A percentile compares a stretch with the other conserved stretches of the same genome.
phyloP scores from a whole-genome alignment of 164 flowering plant species.

The Cinnamomum micranthum region DNA sequence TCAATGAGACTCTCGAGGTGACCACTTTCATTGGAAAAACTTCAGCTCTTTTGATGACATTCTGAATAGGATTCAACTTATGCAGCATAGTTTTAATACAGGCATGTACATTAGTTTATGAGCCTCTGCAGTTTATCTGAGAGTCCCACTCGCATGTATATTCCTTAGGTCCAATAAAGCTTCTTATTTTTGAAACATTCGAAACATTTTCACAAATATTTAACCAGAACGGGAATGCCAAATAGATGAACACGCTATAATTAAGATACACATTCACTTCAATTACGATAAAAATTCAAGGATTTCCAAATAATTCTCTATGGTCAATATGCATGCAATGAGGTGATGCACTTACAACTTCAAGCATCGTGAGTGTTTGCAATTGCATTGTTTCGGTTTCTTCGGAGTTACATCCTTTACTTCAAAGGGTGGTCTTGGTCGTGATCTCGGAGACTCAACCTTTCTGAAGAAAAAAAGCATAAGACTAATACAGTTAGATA shows the following conservation, averaged over 20 bases:
- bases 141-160: neutral
- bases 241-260: neutral
- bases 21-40: neutral
- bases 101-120: neutral
- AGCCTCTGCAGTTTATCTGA: neutral
- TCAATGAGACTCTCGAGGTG: neutral
- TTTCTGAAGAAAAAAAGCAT: constrained; percentile 46
- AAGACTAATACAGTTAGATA: constrained; percentile 5
- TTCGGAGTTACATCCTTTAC: constrained; percentile 83
- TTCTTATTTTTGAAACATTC: neutral
- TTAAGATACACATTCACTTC: constrained; percentile 8
- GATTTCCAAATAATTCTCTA: neutral
- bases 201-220: neutral
- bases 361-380: constrained; percentile 87
- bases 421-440: constrained; percentile 46
- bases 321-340: neutral
- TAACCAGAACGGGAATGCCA: neutral
- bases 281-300: neutral
- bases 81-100: neutral
- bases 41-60: neutral
- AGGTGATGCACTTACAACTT: constrained; percentile 64
- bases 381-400: constrained; percentile 88
- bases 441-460: constrained; percentile 70
- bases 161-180: neutral
- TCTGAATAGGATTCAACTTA: neutral